Base-by-base conservation (phyloP, 257 asterid genomes). In the Gentiana dahurica region DNA sequence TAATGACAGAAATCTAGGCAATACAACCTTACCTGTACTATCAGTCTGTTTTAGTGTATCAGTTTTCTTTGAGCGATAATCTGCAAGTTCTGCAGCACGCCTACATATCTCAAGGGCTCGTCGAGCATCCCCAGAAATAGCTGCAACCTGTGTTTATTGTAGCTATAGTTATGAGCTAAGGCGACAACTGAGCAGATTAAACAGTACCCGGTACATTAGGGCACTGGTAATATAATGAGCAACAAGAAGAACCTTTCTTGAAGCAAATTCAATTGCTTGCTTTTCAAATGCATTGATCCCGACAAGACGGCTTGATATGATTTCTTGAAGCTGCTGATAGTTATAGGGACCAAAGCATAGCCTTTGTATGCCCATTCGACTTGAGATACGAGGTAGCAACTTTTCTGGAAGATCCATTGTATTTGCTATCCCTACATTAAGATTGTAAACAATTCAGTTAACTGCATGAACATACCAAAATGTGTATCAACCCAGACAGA, bases 371-470 rank as follows among this genome's bases (percentile, higher is more conserved):
- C 98, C 96, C 98, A 91, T 87, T n/a, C 96, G 92, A 73, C 98
- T 91, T 38, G 96, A 87, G 73, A 91, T 87, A 49, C 98, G 87
- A 0, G 98, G 96, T 65, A 91, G 88, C 76, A 91, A 67, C 83
- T 85, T 91, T 78, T 91, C 98, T 39, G 98, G 98, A 73, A 91
- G 98, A 83, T 91, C 96, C 96, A 91, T 91, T 49, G 98, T 91
- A 75, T 91, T 91, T 79, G 98, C 98, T 71, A 91, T 91, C 62
- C 98, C 98, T 91, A 80, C 57, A 73, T 65, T 54, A 34, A 59
- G 53, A 53, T 35, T 24, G 24, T 24, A 58, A 45, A 38, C 38
- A 62, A 56, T 34, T 58, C 34, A 51, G 60, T 41, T 50, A 32
- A 52, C 32, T 9, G 43, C 24, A 34, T 51, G 52, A 41, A 32